Evolutionary conservation across 148 eudicot species (phyloP), one percentile per base, ranked within the genome.

Genomic region (Cornus florida): DNA sequence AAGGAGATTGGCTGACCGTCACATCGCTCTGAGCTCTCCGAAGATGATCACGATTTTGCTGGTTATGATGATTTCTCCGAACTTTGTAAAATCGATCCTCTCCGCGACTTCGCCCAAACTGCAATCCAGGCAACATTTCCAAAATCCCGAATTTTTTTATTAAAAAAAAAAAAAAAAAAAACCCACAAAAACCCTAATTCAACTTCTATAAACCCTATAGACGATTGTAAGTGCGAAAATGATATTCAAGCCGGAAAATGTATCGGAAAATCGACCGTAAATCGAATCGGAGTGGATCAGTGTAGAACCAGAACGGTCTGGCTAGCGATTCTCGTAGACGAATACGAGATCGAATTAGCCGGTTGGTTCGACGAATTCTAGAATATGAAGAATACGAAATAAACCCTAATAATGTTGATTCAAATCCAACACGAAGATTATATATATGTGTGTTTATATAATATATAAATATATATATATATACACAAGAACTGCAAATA

Each of bases 81-180:
- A 77, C 84, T 75, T 85, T 88, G 80, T 89, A 87, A 72, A 90
- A 86, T 73, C 91, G 84, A 81, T 90, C 94, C 65, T 88, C 91
- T 35, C 83, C 89, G 14, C 83, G 84, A 80, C 80, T 89, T 75
- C 89, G 70, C 46, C 85, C 90, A 70, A 89, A 87, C 78, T 92
- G 90, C 79, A 94, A 64, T 28, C 97, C 97, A 35, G 92, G 93
- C 72, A 89, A 84, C 95, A 91, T 94, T 48, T 74, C 50, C 72
- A 57, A 10, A 46, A 7, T 16, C n/a, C 64, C 1, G 14, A 24
- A 20, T 20, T 28, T 28, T 28, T 28, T 28, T 28, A 28, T 28
- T 28, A 28, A 28, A 28, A 28, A 28, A 0, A 28, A 28, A 28
- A 28, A 0, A 28, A 28, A 43, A 14, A 77, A 10, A 43, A 39